Evolutionary conservation across 2,329 filamentous ascomycete genomes (phyloP).

Genomic region (Metarhizium guizhouense): DNA sequence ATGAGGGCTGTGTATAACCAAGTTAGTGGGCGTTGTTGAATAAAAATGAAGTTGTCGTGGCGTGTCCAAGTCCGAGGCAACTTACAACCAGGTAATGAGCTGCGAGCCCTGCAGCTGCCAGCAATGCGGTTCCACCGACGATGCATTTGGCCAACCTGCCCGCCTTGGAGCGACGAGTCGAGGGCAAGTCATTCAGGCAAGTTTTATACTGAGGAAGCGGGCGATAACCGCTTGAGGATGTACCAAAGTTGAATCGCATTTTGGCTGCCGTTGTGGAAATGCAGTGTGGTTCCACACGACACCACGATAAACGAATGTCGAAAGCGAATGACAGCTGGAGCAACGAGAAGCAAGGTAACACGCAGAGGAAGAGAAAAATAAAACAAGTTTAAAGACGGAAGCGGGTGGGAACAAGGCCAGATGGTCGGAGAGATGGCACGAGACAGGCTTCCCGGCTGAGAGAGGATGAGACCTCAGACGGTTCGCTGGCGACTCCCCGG

Average conservation of each 20-base stretch:
- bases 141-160: background rate
- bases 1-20: background rate
- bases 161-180: background rate
- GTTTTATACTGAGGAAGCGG: background rate
- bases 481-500: too few relatives aligned
- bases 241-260: slow-evolving; percentile 1
- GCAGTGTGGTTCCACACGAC: background rate
- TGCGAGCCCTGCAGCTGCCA: background rate
- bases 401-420: background rate
- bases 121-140: background rate
- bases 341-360: background rate
- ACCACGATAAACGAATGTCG: background rate
- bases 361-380: background rate
- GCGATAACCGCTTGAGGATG: background rate
- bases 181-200: background rate
- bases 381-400: background rate
- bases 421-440: background rate
- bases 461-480: background rate
- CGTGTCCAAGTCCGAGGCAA: background rate
- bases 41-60: background rate
- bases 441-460: background rate
- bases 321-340: background rate
- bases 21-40: background rate
- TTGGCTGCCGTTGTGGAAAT: background rate
- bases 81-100: background rate